Conservation (phyloP, 441 rosid species). For the Syzygium malaccense region DNA sequence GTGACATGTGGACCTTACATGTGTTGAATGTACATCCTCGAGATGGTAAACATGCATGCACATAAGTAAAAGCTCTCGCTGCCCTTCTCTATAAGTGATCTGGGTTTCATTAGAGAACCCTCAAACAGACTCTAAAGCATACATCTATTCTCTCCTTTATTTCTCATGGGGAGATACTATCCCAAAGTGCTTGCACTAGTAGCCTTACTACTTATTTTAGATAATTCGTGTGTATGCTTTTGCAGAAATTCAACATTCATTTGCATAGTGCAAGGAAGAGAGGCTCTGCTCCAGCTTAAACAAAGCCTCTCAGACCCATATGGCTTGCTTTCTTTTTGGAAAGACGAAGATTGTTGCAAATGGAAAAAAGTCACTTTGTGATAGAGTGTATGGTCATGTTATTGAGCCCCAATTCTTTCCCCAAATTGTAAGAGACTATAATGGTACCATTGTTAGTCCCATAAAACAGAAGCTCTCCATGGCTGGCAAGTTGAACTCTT, state of each 20-base stretch:
- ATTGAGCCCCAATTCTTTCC: background rate
- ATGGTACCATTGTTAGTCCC: background rate
- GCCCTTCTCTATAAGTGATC: background rate
- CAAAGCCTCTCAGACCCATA: background rate
- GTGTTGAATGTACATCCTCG: background rate
- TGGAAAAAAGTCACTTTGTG: slow-evolving; percentile 7
- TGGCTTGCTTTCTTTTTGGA: slow-evolving; percentile 9
- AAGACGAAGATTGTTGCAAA: background rate
- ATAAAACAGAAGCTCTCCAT: background rate
- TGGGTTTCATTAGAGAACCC: background rate
- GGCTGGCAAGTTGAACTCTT: background rate
- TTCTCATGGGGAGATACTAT: background rate
- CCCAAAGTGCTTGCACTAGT: background rate
- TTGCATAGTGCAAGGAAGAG: background rate
- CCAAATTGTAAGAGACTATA: background rate
- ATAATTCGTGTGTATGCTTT: background rate
- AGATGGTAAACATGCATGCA: no score
- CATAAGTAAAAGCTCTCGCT: no score
- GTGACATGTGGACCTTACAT: background rate
- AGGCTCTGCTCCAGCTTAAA: background rate
- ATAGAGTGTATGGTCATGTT: background rate
- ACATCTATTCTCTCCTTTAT: background rate
- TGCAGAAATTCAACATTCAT: background rate
- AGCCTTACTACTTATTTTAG: background rate
- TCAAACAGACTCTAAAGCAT: background rate